Evolutionary conservation across 495 filamentous ascomycete genomes (phyloP), one percentile per base, ranked within the genome.

Genomic region (Penicillium alfredii): DNA sequence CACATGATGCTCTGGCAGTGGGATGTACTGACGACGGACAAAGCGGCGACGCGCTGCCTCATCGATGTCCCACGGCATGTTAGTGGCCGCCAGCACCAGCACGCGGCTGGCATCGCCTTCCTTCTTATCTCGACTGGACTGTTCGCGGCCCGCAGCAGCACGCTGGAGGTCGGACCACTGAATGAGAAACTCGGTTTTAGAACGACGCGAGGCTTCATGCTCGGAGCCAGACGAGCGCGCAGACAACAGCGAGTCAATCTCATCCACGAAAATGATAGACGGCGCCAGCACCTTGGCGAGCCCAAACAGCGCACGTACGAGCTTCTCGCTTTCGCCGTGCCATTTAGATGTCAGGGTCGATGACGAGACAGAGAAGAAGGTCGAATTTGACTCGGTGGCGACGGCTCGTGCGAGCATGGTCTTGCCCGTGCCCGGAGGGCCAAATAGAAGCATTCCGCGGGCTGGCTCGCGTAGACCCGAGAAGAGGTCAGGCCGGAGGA

Each of bases 181-280:
- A 27, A 99, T 95, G 35, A 99, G 59, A 40, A 99, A 99, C 51
- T 99, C 92, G 0, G 92, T 99, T 63, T 99, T 97, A 49, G 95
- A 94, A 16, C 93, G 74, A 24, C 90, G 73, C 6, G 88, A 94
- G 4, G 93, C 84, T 61, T 99, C 92, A 53, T 97, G 82, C 49
- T 99, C 92, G 4, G 87, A 80, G 2, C 75, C 78, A 0, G 87
- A 87, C 6, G 81, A 83, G 14, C 92, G 77, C 2, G 88, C 76
- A 1, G 87, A 93, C 1, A 99, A 72, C 4, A 99, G 64, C 1
- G 92, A 96, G 58, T 99, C 92, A 49, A 99, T 99, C 56, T 99
- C 92, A 51, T 99, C 92, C 4, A 99, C 89, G 46, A 99, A 99
- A 47, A 99, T 99, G 59, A 99, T 97, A 39, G 83, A 88, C 0